Evolutionary conservation across 345 rosid species (phyloP).

Genomic region (Turritis glabra): DNA sequence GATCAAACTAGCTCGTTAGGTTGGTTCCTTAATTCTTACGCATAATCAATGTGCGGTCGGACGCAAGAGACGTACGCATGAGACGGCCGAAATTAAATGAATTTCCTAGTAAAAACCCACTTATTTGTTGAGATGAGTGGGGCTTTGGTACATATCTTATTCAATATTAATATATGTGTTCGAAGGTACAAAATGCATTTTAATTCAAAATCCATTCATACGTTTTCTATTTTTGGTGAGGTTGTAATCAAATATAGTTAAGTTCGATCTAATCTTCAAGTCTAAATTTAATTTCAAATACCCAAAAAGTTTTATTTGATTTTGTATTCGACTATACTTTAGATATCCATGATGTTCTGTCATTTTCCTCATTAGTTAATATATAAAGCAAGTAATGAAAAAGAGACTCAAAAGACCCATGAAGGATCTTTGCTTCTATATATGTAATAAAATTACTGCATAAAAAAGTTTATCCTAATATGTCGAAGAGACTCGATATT

Average conservation of each 20-base stretch:
- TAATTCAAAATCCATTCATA: neutral
- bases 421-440: neutral
- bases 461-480: neutral
- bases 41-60: neutral
- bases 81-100: neutral
- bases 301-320: neutral
- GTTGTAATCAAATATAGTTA: neutral
- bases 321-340: neutral
- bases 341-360: conserved; percentile 1
- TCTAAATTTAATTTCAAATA: neutral
- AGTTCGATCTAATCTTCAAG: neutral
- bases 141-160: neutral
- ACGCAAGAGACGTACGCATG: neutral
- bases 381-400: neutral
- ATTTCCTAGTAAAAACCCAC: neutral
- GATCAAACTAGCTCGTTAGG: neutral
- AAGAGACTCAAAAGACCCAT: neutral
- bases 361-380: neutral
- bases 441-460: neutral
- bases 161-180: neutral
- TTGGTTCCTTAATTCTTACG: conserved; percentile 29
- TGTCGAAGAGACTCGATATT: neutral
- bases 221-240: neutral
- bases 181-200: neutral
- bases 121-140: conserved; percentile 7